A percentile compares a stretch with the other conserved stretches of the same genome.
These are phyloP conservation scores for Alternaria gansuensis DNA, from an alignment of 2,329 filamentous ascomycete species.

Conservation along the genomic window DNA sequence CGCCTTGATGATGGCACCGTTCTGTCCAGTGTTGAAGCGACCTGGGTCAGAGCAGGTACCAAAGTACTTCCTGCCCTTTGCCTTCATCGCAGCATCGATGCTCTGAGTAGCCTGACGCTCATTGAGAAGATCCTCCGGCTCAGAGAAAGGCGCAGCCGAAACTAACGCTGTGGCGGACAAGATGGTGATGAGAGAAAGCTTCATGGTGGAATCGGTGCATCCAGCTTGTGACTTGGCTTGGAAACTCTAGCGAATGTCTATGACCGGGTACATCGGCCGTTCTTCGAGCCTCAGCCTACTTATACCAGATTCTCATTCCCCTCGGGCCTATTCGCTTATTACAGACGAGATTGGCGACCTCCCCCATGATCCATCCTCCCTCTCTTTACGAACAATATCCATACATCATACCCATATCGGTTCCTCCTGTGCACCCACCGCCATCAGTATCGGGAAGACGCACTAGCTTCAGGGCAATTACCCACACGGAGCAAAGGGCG, in stretches of 20 bases:
- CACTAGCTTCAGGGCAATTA: constrained; percentile 1
- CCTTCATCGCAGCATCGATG: constrained; percentile 66
- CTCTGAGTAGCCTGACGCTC: constrained; percentile 54
- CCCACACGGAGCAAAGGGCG: neutral
- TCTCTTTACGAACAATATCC: constrained; percentile 5
- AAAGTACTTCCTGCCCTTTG: constrained; percentile 72
- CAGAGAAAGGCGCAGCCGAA: constrained; percentile 42
- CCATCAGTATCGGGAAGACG: neutral
- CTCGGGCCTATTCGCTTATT: constrained; percentile 5
- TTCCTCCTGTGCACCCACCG: neutral
- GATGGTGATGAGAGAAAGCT: constrained; percentile 42
- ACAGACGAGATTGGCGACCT: neutral
- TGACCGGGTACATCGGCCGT: neutral
- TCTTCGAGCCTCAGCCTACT: constrained; percentile 3
- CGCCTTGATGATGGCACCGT: constrained; percentile 66
- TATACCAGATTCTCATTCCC: constrained; percentile 3
- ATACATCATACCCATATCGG: constrained; percentile 1
- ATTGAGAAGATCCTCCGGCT: constrained; percentile 41
- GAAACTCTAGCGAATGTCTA: constrained; percentile 6
- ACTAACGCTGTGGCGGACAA: constrained; percentile 42
- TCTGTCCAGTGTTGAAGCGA: constrained; percentile 62
- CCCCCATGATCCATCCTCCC: neutral
- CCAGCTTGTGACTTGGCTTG: neutral
- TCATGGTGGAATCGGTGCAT: constrained; percentile 35
- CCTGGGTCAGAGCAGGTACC: constrained; percentile 67